Conservation (phyloP, 78 protist species). For the Isochrysis galbana region DNA sequence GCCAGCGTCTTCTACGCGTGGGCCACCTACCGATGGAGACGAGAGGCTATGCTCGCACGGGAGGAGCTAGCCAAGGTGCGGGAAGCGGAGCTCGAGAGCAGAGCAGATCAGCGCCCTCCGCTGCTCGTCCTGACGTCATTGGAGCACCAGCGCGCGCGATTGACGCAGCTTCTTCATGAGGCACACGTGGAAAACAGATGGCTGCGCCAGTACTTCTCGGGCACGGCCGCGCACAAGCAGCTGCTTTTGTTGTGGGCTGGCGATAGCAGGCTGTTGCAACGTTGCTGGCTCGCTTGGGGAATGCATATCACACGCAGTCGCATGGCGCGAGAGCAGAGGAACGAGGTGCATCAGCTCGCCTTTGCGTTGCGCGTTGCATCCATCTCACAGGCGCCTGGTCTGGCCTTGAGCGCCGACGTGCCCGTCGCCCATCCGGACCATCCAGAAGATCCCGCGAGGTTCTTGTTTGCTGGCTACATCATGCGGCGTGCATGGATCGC, state of each 20-base stretch:
- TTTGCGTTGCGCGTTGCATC: neutral
- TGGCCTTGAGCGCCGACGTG: no score
- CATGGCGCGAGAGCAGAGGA: neutral
- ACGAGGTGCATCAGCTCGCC: neutral
- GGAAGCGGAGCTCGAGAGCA: neutral
- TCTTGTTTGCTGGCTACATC: neutral
- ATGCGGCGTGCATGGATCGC: neutral
- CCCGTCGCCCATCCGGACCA: no score
- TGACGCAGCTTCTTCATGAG: neutral
- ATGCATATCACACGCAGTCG: neutral
- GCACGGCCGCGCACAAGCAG: neutral
- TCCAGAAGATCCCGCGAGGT: no score
- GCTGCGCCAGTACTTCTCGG: neutral
- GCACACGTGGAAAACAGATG: neutral
- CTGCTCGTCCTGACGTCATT: neutral
- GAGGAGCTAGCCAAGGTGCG: neutral
- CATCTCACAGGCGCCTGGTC: neutral
- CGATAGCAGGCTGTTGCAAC: neutral
- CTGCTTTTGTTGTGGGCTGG: neutral
- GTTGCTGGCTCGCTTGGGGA: neutral
- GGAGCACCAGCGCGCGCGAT: neutral
- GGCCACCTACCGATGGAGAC: neutral
- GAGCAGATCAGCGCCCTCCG: neutral
- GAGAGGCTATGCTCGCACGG: neutral
- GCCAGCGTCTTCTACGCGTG: neutral